Evolutionary conservation across 345 rosid species (phyloP), one percentile per base, ranked within the genome.

Genomic region (Boechera divaricarpa): DNA sequence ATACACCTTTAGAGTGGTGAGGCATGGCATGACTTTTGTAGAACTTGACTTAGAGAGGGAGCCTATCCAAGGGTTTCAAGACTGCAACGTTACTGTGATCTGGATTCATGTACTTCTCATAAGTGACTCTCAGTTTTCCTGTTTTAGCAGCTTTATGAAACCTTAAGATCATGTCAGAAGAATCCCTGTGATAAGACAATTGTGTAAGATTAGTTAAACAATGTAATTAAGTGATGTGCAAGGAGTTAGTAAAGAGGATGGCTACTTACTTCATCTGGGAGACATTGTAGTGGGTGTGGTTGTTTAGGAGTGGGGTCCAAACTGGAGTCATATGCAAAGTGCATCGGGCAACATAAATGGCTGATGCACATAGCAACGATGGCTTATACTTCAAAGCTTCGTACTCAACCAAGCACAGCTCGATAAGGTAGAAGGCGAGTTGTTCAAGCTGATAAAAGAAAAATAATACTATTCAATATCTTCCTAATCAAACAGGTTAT

Each of bases 341-440:
- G 82, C 88, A 84, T 47, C 97, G 85, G 44, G 99, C 91, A 58
- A 95, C 84, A 56, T 85, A 92, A 64, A 95, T 78, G 36, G 96
- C 96, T 12, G 99, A 87, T 69, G 99, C 99, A 81, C 99, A 91
- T 67, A 95, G 83, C 84, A 95, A 33, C 0, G 98, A 92, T 0
- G 96, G 79, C 79, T 92, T 95, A 86, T 74, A 92, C 80, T 84
- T 83, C 70, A 92, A 79, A 51, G 93, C 96, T 85, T 92, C 86
- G 29, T 89, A 86, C 79, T 92, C 88, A 39, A 95, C 91, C 89
- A 95, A 77, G 78, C 88, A 83, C 78, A 95, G 74, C 86, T 92
- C 99, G 3, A 88, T 79, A 33, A 92, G 92, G 88, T 88, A 95
- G 80, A 90, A 92, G 10, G 97, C 86, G 49, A 95, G 82, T 81